Base-by-base conservation (phyloP, 371 early-diverging fungal genomes). In the Syncephalastrum contaminatum region DNA sequence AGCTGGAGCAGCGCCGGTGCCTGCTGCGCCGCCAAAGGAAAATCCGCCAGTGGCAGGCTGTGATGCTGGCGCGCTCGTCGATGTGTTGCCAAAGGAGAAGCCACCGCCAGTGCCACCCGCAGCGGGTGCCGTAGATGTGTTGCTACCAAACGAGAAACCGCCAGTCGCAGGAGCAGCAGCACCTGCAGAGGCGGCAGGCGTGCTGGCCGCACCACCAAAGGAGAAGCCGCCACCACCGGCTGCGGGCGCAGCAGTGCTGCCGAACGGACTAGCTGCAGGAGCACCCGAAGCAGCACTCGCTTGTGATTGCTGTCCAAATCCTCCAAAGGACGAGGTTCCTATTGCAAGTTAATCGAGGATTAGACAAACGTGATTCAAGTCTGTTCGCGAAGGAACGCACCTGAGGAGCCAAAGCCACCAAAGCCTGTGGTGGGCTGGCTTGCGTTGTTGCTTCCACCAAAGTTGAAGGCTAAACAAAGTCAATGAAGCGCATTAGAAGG, bases 351-450 rank as follows among this genome's bases (percentile, higher is more conserved):
- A 14, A 22, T 52, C 42, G 39, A 41, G 39, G 10, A 15, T 41
- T n/a, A 20, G 21, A 40, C 30, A 16, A 55, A 30, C 36, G 10
- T 30, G 10, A 8, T 30, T 21, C 24, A 44, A 40, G 25, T 41
- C 7, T 16, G 8, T 39, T 40, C 25, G 25, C 54, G 36, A 30
- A 30, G 36, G 22, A 51, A 61, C 61, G 49, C 30, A 54, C 53
- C 22, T 30, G 40, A 36, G 43, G 49, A n/a, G 22, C 56, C 61
- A 56, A 56, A 56, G 51, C 52, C 48, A 36, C 56, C 51, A 46
- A 65, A 65, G 36, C 66, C 62, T 14, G 57, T 56, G 16, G 48
- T 61, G 45, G 60, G 72, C 30, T 69, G 66, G 53, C 66, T 68
- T 49, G 66, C 30, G 39, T 48, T 69, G 36, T 18, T 60, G 22